Base-by-base conservation (phyloP, 768 basidiomycete genomes). In the Amyloporia xantha region DNA sequence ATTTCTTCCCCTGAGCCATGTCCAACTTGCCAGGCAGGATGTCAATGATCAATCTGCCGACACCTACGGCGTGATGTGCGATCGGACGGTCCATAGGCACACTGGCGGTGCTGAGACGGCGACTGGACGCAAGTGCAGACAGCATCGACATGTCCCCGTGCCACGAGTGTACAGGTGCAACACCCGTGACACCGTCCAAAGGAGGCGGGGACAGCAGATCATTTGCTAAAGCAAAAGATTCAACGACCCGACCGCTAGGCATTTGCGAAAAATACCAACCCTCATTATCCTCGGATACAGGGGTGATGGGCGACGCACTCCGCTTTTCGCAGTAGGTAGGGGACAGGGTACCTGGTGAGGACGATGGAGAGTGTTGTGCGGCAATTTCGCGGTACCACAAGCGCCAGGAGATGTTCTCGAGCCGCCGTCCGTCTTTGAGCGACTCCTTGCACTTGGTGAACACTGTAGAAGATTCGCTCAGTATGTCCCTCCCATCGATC, bases 361-460 rank as follows among this genome's bases (percentile, higher is more conserved):
- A 51, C 1, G 64, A 61, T 11, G 56, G 62, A n/a, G 59, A 11
- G 27, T 67, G 68, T 24, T 66, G 53, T 25, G 68, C 62, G 44
- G 72, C 63, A 59, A 85, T 69, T 53, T 86, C 79, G 54, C 81
- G 76, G 62, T 85, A 78, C 84, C 88, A 88, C 6, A 93, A 69
- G 45, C 91, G 72, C 91, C 91, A 94, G 2, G 86, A 82, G 47
- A 93, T 83, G 59, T 94, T 91, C 68, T 93, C 91, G 24, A 92
- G 75, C 24, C 91, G 69, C 5, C 71, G 74, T n/a, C 91, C 91
- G 57, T 92, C 84, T 57, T 84, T 76, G 2, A 93, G 69, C 1
- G 81, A 81, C 55, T 79, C 76, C 65, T 87, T 89, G 71, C 85
- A 90, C 64, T 89, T 88, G 44, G 86, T 80, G 59, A 93, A 91